phyloP scores from a whole-genome alignment of 495 filamentous ascomycete genomes.

The Pseudevernia furfuracea region DNA sequence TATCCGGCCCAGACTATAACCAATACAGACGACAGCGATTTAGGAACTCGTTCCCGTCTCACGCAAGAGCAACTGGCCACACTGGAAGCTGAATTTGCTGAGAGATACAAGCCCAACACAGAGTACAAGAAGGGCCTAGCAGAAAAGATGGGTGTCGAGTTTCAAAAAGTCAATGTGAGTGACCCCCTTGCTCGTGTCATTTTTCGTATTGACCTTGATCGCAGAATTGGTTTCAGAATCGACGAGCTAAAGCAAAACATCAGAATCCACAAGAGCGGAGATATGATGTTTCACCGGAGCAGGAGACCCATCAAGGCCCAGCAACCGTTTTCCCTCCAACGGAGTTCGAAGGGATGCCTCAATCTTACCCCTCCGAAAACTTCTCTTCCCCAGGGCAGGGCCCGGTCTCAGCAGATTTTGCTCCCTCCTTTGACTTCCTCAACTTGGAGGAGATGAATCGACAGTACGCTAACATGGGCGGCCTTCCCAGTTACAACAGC shows the following conservation, averaged over 20 bases:
- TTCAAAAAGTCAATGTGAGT: slow-evolving; percentile 70
- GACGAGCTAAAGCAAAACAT: slow-evolving; percentile 75
- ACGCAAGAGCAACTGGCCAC: slow-evolving; percentile 77
- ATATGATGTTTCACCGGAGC: slow-evolving; percentile 29
- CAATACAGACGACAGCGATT: slow-evolving; percentile 34
- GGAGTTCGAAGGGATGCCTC: slow-evolving; percentile 12
- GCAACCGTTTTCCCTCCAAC: slow-evolving; percentile 3
- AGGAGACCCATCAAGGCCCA: slow-evolving; percentile 27
- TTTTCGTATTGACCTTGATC: slow-evolving; percentile 21
- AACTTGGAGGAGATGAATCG: slow-evolving; percentile 10
- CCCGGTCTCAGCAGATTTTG: slow-evolving; percentile 6
- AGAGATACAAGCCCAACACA: slow-evolving; percentile 71
- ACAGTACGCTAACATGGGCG: slow-evolving; percentile 8
- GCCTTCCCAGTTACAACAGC: neutral
- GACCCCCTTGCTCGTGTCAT: slow-evolving; percentile 1
- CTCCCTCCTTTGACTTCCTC: slow-evolving; percentile 7
- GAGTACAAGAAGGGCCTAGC: slow-evolving; percentile 68
- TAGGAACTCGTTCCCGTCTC: slow-evolving; percentile 54
- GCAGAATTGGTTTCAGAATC: slow-evolving; percentile 90
- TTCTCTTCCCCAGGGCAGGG: slow-evolving; percentile 14
- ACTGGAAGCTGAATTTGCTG: slow-evolving; percentile 64
- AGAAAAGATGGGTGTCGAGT: slow-evolving; percentile 61
- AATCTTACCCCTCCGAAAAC: slow-evolving; percentile 3
- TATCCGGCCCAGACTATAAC: slow-evolving; percentile 3
- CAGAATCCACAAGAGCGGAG: slow-evolving; percentile 55